These are phyloP conservation scores for Blepharisma undulans DNA, from an alignment of 169 alveolate genomes.

Conservation along the genomic window DNA sequence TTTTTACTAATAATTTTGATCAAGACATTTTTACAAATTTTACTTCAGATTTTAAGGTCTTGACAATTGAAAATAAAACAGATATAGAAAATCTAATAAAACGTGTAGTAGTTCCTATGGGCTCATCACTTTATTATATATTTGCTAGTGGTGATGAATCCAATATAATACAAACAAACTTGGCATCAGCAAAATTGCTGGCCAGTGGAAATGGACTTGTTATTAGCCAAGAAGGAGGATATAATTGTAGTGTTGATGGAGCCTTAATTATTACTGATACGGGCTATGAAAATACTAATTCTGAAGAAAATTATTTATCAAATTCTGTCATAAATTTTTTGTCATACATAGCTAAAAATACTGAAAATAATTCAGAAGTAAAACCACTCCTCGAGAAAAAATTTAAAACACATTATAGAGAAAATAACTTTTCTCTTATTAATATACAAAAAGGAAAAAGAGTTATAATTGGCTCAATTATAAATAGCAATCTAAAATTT, in stretches of 20 bases:
- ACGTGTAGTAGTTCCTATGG: not conserved
- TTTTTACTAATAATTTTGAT: not conserved
- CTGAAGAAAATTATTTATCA: not conserved
- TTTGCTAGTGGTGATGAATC: not conserved
- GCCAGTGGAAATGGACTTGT: not conserved
- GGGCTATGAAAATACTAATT: not conserved
- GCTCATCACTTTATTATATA: not conserved
- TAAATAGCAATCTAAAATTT: not conserved
- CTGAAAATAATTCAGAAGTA: too few species aligned
- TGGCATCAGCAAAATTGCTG: not conserved
- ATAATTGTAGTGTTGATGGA: not conserved
- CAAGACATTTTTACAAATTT: not conserved
- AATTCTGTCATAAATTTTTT: not conserved
- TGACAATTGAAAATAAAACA: not conserved
- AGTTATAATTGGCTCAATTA: not conserved
- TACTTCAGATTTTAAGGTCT: not conserved
- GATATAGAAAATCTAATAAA: not conserved
- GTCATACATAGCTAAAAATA: too few species aligned
- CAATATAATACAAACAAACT: not conserved
- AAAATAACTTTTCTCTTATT: not conserved
- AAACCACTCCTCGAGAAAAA: too few species aligned
- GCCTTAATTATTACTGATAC: not conserved
- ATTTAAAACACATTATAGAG: too few species aligned
- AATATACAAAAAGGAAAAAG: not conserved
- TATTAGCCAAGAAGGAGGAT: not conserved